Evolutionary conservation across 1,139 yeast genomes (phyloP), one percentile per base, ranked within the genome.

Genomic region (Yarrowia galli): DNA sequence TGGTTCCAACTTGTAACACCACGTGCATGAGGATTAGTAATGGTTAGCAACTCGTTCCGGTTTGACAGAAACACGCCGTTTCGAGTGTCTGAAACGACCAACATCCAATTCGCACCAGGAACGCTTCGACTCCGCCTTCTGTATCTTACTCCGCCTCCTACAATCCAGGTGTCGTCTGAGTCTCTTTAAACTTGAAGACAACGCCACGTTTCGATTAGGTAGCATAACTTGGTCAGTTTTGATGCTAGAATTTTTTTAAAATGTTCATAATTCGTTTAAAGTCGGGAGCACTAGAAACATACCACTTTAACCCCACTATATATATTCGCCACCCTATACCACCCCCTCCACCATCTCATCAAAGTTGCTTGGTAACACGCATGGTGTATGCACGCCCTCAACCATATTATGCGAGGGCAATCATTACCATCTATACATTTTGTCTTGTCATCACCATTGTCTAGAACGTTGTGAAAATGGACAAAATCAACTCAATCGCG

Each of bases 401-500:
- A 38, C 63, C 48, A 38, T 40, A 38, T 32, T 48, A 49, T 49
- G 40, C 40, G 40, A 49, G 56, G 56, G 56, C 40, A 49, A 49
- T 49, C 56, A 32, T 22, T 9, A 35, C 51, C 51, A 16, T 38
- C 42, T 22, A 3, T 1, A 23, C 18, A 28, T 25, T 15, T 43
- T 43, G 16, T 12, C 23, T 10, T 20, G 16, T 15, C 51, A 16
- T 9, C 51, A 46, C 51, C 51, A 25, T 16, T 0, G 7, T 16
- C 8, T 40, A n/a, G 43, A 40, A 40, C 43, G 48, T 10, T 6
- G n/a, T 6, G 20, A 18, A 22, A 18, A 58, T 58, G 64, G 64
- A 58, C 49, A 58, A 32, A 28, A 58, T 58, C 64, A 58, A 58
- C 51, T 32, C 49, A 58, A 58, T 58, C 51, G 64, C 51, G 12